These are phyloP conservation scores for Metschnikowia anglica DNA, from an alignment of 805 yeast genomes.

Conservation along the genomic window DNA sequence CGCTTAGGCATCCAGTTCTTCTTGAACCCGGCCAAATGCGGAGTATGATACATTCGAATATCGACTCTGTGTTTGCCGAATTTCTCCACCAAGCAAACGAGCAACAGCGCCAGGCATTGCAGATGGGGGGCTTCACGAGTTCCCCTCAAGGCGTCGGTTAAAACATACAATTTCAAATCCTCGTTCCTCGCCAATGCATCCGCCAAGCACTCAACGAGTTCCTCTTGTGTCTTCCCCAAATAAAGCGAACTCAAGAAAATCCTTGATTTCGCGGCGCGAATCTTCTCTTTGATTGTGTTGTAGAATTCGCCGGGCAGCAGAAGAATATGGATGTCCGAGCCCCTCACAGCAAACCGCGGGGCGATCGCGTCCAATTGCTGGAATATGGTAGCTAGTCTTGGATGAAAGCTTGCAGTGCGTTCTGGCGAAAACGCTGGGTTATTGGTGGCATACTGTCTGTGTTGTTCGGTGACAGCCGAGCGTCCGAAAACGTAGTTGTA, in stretches of 20 bases:
- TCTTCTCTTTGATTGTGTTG: constrained; percentile 57
- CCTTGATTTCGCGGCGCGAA: constrained; percentile 57
- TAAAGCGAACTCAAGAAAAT: constrained; percentile 84
- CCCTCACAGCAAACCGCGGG: constrained; percentile 62
- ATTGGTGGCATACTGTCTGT: constrained; percentile 26
- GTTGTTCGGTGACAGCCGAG: constrained; percentile 11
- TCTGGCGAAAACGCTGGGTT: constrained; percentile 24
- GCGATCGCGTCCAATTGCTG: constrained; percentile 61
- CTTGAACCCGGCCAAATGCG: constrained; percentile 69
- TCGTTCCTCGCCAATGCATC: constrained; percentile 60
- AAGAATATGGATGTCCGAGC: constrained; percentile 60
- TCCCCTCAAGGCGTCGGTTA: constrained; percentile 87
- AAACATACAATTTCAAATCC: constrained; percentile 63
- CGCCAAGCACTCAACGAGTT: constrained; percentile 62
- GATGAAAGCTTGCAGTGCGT: constrained; percentile 36
- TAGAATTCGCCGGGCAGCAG: constrained; percentile 75
- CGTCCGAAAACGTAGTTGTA: constrained; percentile 21
- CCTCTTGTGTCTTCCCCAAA: constrained; percentile 79
- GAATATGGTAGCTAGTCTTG: constrained; percentile 42
- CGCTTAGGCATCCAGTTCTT: constrained; percentile 72
- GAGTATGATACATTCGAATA: constrained; percentile 85
- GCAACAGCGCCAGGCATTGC: constrained; percentile 68
- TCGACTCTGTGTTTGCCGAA: constrained; percentile 70
- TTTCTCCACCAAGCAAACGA: constrained; percentile 63
- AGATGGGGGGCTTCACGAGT: constrained; percentile 85